Conservation (phyloP, 805 yeast genomes). For the Yarrowia keelungensis region DNA sequence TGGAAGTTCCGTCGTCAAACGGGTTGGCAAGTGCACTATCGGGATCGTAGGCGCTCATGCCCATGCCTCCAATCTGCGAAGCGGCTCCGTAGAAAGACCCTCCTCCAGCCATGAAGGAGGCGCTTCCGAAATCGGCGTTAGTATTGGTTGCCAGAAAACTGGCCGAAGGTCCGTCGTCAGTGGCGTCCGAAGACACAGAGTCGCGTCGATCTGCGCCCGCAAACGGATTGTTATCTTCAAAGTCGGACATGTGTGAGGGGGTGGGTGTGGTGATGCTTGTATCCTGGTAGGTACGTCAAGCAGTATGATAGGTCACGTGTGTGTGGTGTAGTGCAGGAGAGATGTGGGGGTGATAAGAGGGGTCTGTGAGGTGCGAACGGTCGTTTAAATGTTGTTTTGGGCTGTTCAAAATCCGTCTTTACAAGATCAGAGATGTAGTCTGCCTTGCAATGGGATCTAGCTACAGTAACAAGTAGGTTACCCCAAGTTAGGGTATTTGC, state of each 20-base stretch:
- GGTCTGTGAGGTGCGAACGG: too few species aligned
- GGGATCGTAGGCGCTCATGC: constrained; percentile 41
- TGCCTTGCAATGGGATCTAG: too few species aligned
- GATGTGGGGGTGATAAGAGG: too few species aligned
- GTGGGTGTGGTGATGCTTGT: not conserved
- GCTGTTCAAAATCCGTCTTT: too few species aligned
- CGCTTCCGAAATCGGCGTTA: constrained; percentile 9
- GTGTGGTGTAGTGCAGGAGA: not conserved
- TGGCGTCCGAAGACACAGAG: constrained; percentile 17
- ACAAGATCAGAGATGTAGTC: too few species aligned
- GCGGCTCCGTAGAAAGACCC: constrained; percentile 33
- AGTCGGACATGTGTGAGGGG: constrained; percentile 45
- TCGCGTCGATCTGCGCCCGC: constrained; percentile 48
- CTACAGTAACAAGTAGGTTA: too few species aligned
- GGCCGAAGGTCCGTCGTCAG: constrained; percentile 31
- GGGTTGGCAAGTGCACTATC: constrained; percentile 10
- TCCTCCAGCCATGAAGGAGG: constrained; percentile 24
- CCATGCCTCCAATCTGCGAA: constrained; percentile 25
- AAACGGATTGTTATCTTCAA: constrained; percentile 57
- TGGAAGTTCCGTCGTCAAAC: constrained; percentile 7
- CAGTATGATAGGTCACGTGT: constrained; percentile 7
- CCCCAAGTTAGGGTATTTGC: not conserved
- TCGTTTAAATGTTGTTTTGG: too few species aligned
- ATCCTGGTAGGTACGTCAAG: too few species aligned
- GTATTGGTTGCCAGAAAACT: constrained; percentile 23